A percentile compares a stretch with the other conserved stretches of the same genome.
phyloP scores from a whole-genome alignment of 2,329 filamentous ascomycete species.

The Cladosporium sp. region DNA sequence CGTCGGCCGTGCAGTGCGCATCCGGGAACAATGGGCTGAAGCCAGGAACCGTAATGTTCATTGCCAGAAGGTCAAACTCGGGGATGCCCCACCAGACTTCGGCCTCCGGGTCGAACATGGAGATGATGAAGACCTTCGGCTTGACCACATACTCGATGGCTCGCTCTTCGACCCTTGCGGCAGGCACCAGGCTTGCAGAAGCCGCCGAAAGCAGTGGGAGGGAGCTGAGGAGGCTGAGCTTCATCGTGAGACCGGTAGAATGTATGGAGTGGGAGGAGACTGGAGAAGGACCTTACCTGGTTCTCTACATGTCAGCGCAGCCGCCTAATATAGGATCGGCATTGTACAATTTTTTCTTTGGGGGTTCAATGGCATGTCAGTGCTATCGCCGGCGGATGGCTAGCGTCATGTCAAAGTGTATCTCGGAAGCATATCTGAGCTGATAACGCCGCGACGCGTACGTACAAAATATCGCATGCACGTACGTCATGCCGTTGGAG shows the following conservation, averaged over 20 bases:
- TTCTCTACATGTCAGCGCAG: background rate
- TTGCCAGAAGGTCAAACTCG: constrained; percentile 32
- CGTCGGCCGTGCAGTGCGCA: constrained; percentile 59
- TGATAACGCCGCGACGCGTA: background rate
- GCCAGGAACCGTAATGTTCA: constrained; percentile 33
- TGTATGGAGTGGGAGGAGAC: background rate
- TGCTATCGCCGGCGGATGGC: background rate
- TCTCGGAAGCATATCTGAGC: background rate
- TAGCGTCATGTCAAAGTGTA: background rate
- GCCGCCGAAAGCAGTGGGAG: background rate
- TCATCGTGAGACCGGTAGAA: background rate
- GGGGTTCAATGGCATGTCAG: background rate
- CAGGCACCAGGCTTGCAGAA: constrained; percentile 2
- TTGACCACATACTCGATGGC: constrained; percentile 30
- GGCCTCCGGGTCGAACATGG: constrained; percentile 47
- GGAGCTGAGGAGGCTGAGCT: background rate
- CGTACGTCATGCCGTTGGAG: background rate
- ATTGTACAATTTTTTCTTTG: no score
- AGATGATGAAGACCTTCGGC: constrained; percentile 61
- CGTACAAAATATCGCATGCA: background rate
- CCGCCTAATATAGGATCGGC: background rate
- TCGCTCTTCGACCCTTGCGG: background rate
- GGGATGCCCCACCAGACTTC: constrained; percentile 47
- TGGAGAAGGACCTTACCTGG: background rate
- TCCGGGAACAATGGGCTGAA: constrained; percentile 28